phyloP scores from a whole-genome alignment of 257 asterid species.

The Solanum stenotomum region DNA sequence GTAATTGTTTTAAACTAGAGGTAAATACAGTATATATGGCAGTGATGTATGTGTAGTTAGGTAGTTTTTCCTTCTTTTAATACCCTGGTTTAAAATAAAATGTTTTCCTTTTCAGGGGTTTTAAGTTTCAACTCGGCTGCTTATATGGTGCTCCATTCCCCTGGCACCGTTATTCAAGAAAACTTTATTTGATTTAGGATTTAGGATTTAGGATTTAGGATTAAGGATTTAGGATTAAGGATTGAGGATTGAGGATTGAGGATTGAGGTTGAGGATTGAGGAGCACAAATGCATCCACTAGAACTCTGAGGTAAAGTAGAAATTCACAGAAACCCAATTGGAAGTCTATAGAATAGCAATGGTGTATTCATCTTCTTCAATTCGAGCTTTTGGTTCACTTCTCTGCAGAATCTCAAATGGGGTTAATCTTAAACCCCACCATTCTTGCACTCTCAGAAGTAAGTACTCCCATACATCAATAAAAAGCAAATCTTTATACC shows the following conservation, averaged over 20 bases:
- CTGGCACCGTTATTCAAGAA: not conserved
- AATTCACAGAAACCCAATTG: not conserved
- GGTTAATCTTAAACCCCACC: slow-evolving; percentile 44
- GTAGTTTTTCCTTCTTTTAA: not conserved
- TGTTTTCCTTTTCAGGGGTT: not conserved
- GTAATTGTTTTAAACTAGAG: no score
- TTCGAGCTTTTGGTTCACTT: slow-evolving; percentile 46
- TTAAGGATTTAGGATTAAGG: no score
- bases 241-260: no score
- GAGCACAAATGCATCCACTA: not conserved
- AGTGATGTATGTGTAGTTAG: no score
- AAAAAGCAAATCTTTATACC: not conserved
- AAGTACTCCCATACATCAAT: not conserved
- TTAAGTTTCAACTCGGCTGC: not conserved
- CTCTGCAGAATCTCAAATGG: slow-evolving; percentile 55
- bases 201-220: no score
- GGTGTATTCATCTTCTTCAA: slow-evolving; percentile 37
- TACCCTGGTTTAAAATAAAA: not conserved
- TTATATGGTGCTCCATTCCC: not conserved
- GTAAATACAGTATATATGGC: no score
- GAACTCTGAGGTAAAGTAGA: not conserved
- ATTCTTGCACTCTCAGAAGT: slow-evolving; percentile 25
- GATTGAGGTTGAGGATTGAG: not conserved
- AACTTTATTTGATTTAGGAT: not conserved
- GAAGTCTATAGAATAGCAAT: not conserved